Evolutionary conservation across 768 basidiomycete species (phyloP).

Genomic region (Mycena polygramma): DNA sequence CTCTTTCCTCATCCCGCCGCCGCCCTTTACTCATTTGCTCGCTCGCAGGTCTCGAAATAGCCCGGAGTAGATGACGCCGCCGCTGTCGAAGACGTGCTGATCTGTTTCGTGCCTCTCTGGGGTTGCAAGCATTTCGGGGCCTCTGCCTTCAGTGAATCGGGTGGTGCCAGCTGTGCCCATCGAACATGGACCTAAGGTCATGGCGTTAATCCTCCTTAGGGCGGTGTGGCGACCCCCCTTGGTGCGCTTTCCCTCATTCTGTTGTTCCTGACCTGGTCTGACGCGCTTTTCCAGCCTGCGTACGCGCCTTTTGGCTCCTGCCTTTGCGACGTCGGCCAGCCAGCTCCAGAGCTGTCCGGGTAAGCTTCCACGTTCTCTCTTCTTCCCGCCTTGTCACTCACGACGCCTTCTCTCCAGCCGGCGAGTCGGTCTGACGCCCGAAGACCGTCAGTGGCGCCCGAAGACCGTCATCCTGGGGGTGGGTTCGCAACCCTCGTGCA

Average conservation of each 20-base stretch:
- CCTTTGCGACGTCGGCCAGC: conserved; percentile 1
- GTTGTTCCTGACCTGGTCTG: background rate
- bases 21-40: background rate
- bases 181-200: background rate
- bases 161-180: conserved; percentile 6
- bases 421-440: background rate
- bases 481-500: conserved; percentile 8
- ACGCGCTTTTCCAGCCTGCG: background rate
- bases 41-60: background rate
- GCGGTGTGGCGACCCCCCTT: conserved; percentile 1
- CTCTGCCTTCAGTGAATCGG: conserved; percentile 10
- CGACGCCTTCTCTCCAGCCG: too few species aligned
- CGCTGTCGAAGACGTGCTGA: conserved; percentile 1
- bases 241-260: background rate
- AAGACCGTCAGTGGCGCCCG: background rate
- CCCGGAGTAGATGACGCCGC: background rate
- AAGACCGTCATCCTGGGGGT: conserved; percentile 10
- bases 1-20: background rate
- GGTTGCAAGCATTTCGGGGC: conserved; percentile 12
- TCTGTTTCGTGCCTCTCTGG: background rate
- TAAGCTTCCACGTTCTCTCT: background rate
- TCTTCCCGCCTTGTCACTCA: background rate
- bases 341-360: background rate
- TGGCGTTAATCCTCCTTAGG: conserved; percentile 1
- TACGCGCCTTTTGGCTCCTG: background rate